These are phyloP conservation scores for Neurospora terricola DNA, from an alignment of 495 filamentous ascomycete genomes.

Conservation along the genomic window DNA sequence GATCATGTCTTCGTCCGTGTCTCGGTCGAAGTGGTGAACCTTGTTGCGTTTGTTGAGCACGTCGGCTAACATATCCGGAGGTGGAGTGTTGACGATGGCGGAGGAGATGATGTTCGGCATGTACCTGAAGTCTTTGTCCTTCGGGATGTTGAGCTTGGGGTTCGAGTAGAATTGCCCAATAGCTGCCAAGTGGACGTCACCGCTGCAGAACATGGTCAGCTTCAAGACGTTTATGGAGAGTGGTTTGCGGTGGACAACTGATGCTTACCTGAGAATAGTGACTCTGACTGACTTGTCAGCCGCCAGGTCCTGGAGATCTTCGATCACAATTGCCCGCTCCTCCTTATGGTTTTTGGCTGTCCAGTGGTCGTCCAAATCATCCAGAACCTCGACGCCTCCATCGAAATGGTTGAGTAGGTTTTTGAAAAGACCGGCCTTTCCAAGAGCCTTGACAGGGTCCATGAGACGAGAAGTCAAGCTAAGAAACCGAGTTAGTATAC, in stretches of 20 bases:
- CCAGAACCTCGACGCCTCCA: conserved; percentile 85
- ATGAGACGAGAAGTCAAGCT: conserved; percentile 76
- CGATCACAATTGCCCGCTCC: conserved; percentile 77
- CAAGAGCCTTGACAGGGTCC: conserved; percentile 81
- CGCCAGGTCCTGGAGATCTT: conserved; percentile 83
- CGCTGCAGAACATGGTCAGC: conserved; percentile 43
- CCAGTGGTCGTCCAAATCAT: conserved; percentile 94
- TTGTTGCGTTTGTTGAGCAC: conserved; percentile 90
- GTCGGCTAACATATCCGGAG: conserved; percentile 81
- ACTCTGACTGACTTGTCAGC: conserved; percentile 85
- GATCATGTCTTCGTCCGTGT: conserved; percentile 93
- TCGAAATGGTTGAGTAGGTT: conserved; percentile 80
- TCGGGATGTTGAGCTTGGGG: conserved; percentile 63
- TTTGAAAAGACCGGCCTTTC: conserved; percentile 71
- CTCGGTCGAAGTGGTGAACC: conserved; percentile 72
- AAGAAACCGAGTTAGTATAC: conserved; percentile 3
- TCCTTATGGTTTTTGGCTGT: conserved; percentile 87
- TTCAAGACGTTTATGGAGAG: neutral
- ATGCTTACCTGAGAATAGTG: conserved; percentile 57
- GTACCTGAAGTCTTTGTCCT: conserved; percentile 87
- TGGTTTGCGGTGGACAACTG: conserved; percentile 44
- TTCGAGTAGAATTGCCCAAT: conserved; percentile 94
- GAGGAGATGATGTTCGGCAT: conserved; percentile 89
- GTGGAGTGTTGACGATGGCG: conserved; percentile 82
- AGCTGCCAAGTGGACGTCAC: conserved; percentile 89